Conservation (phyloP, 108 stramenopile genomes). For the Pseudonitzschia multistriata region DNA sequence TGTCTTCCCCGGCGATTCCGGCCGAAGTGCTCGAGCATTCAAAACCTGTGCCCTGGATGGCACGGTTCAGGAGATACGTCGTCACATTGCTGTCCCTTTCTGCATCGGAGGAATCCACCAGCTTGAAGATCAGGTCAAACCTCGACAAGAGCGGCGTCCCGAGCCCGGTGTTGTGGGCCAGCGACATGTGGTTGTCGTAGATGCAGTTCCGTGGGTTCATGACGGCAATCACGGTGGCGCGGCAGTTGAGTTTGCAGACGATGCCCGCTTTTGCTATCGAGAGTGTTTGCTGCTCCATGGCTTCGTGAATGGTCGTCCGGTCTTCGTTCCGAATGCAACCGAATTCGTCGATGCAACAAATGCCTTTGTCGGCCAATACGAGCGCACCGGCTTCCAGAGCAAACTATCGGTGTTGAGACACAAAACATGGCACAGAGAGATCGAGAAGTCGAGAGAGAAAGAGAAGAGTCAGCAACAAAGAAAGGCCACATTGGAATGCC, state of each 20-base stretch:
- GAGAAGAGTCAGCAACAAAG: too few species aligned
- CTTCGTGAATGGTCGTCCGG: slow-evolving; percentile 94
- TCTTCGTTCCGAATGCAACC: slow-evolving; percentile 82
- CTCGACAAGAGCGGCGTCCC: slow-evolving; percentile 94
- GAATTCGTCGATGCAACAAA: slow-evolving; percentile 98
- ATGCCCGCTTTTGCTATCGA: slow-evolving; percentile 97
- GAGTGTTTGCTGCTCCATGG: slow-evolving; percentile 98
- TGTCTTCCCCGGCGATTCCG: slow-evolving; percentile 27
- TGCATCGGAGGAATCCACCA: slow-evolving; percentile 81
- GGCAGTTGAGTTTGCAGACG: slow-evolving; percentile 92
- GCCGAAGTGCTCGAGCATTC: slow-evolving; percentile 19
- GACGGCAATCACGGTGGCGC: slow-evolving; percentile 91
- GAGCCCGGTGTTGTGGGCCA: slow-evolving; percentile 92
- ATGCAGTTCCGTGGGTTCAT: slow-evolving; percentile 90
- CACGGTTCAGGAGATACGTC: slow-evolving; percentile 84
- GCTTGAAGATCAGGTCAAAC: slow-evolving; percentile 92
- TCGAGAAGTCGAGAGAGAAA: too few species aligned
- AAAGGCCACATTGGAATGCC: too few species aligned
- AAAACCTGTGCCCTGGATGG: slow-evolving; percentile 64
- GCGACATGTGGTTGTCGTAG: slow-evolving; percentile 62
- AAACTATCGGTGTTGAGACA: slow-evolving; percentile 45
- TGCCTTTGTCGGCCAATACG: slow-evolving; percentile 93
- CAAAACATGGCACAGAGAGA: not conserved
- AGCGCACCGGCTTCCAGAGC: slow-evolving; percentile 96
- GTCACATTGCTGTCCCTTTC: slow-evolving; percentile 78